Evolutionary conservation across 2,329 filamentous ascomycete genomes (phyloP).

Genomic region (Trichoderma oligosporum): DNA sequence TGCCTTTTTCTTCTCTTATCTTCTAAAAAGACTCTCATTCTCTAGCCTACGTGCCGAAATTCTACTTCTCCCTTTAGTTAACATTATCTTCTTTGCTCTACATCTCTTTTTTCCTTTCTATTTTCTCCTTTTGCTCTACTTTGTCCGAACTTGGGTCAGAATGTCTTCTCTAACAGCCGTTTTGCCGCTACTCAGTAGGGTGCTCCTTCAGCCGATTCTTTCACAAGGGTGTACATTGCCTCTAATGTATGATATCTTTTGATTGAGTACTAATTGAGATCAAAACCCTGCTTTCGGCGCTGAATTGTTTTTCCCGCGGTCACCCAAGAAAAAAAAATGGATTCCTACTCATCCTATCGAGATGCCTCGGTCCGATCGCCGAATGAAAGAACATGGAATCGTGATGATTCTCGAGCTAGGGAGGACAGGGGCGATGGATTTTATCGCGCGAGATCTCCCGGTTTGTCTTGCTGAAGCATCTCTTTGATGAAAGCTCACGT

Average conservation of each 20-base stretch:
- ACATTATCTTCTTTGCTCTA: conserved; percentile 19
- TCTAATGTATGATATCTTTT: conserved; percentile 11
- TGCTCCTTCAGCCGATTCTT: conserved; percentile 26
- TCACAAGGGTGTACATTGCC: background rate
- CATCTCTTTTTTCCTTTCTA: conserved; percentile 26
- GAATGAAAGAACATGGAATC: conserved; percentile 50
- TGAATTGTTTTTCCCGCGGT: conserved; percentile 5
- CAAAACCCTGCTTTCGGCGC: background rate
- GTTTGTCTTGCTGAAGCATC: conserved; percentile 46
- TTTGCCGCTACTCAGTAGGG: conserved; percentile 51
- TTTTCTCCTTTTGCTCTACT: conserved; percentile 25
- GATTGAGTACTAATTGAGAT: conserved; percentile 3
- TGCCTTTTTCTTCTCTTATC: conserved; percentile 1
- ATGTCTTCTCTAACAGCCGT: conserved; percentile 55
- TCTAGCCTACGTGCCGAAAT: conserved; percentile 10
- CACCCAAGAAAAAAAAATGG: conserved; percentile 46
- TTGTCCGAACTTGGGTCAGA: conserved; percentile 34
- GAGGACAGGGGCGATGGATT: conserved; percentile 57
- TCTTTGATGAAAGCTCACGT: background rate
- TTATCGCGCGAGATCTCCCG: conserved; percentile 66
- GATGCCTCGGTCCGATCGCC: conserved; percentile 52
- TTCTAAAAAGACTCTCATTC: conserved; percentile 1
- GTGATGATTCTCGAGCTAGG: conserved; percentile 50
- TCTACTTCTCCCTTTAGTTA: background rate
- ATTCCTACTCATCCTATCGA: conserved; percentile 52